Base-by-base conservation (phyloP, 1,139 yeast genomes). In the Maudiozyma humilis region DNA sequence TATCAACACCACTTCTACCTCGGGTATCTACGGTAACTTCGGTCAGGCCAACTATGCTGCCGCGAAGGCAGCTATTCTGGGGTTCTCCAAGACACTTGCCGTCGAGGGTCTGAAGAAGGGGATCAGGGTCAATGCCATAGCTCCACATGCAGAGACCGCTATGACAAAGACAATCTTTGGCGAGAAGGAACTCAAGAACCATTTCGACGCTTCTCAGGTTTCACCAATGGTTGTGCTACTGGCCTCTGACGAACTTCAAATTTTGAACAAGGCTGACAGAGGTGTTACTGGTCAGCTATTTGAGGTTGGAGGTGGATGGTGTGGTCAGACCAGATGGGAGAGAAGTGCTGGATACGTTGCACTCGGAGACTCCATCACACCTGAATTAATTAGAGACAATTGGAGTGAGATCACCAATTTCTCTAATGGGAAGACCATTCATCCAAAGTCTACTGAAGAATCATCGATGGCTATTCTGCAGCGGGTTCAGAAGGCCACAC, bases 71-170 rank as follows among this genome's bases (percentile, higher is more conserved):
- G 97, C 89, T 29, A 79, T 91, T 51, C 68, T 88, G 43, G 96
- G 96, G 31, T 76, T 91, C 57, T 74, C 95, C 30, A 80, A 77
- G 65, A 84, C 96, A 36, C 66, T 87, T 51, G 96, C 97, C 20
- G 72, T 84, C 53, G 98, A 91, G 69, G 98, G 98, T 58, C 78
- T 79, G 49, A 87, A 77, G 67, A 63, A 71, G 60, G 80, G 82
- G 62, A 86, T 91, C 56, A 73, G 73, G 60, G 91, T 80, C 48
- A 86, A 89, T 63, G 75, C 79, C 41, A 82, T 88, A 64, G 97
- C 97, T 39, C 98, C 98, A 47, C 96, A 89, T 64, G 97, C 97
- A 37, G 96, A 89, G 62, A 89, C 98, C 42, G 91, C 94, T 51
- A 91, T 91, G 98, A 91, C 97, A 30, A 76, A 78, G 62, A 82